Base-by-base conservation (phyloP, 768 basidiomycete species). In the Lentinus brumalis region DNA sequence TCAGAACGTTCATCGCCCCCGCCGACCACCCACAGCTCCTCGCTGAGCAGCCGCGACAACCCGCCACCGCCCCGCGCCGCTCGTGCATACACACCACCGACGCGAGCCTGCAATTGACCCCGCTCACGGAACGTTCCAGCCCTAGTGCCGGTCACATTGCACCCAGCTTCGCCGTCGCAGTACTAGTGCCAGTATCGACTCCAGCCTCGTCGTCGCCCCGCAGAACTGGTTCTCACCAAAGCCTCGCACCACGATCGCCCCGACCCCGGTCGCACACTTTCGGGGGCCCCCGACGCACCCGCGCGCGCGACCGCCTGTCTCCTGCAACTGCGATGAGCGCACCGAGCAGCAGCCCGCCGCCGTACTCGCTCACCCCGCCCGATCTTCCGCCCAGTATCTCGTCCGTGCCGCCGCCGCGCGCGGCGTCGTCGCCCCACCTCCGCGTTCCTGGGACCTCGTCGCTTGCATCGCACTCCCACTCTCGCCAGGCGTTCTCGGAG, bases 371-470 rank as follows among this genome's bases (percentile, higher is more conserved):
- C 21, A 26, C 21, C 21, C 21, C 21, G 21, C 21, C 21, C 21
- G 21, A 26, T 26, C 21, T 26, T 26, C 21, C 21, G 21, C 21
- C 21, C 21, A 26, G 21, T 26, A 2, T 26, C 21, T 26, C 21
- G 21, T 26, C 21, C 21, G 21, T 26, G 21, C 21, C 21, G 21
- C 21, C 42, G 15, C 21, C 46, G 44, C 58, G 58, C 45, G 58
- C 51, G 12, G 31, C 58, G 35, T 59, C 58, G 21, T 59, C 58
- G n/a, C 58, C 58, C 6, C 59, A 60, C 29, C 59, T 60, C 9
- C 59, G 44, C 30, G 9, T 45, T 30, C 45, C 53, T 4, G n/a
- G 39, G 12, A 53, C 39, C 51, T 29, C 31, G 14, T 38, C 21
- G 4, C 26, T 31, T 38, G 2, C 41, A 1, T 42, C 40, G 2